Percentiles rank a stretch among this genome's conserved stretches.
These are phyloP conservation scores for Gorgonomyces haynaldii DNA, from an alignment of 192 early-diverging fungal genomes.

Conservation along the genomic window DNA sequence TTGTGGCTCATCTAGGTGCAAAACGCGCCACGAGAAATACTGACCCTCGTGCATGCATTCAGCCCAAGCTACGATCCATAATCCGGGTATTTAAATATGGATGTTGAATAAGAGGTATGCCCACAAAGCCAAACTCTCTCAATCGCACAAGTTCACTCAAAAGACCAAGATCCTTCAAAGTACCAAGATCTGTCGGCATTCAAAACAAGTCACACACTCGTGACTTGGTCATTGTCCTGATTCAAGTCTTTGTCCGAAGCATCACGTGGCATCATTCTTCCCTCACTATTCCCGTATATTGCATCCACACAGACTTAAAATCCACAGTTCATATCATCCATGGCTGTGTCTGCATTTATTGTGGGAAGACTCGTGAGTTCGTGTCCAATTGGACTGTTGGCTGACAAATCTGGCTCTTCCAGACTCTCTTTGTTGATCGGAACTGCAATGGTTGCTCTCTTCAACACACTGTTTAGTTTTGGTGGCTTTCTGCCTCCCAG, in stretches of 20 bases:
- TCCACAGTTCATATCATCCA: neutral
- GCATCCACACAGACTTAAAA: neutral
- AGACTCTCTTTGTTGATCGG: neutral
- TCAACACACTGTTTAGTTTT: neutral
- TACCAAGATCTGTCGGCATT: too few species aligned
- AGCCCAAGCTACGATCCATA: too few species aligned
- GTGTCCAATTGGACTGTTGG: neutral
- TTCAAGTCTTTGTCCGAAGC: slow-evolving; percentile 4
- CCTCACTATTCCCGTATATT: slow-evolving; percentile 2
- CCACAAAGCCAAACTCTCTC: too few species aligned
- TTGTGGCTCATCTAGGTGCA: too few species aligned
- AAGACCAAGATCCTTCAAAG: too few species aligned
- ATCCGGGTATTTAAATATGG: too few species aligned
- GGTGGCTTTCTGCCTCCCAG: neutral
- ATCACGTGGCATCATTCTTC: slow-evolving; percentile 1
- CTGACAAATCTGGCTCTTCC: neutral
- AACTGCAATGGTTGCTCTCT: neutral
- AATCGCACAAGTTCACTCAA: too few species aligned
- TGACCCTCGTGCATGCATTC: too few species aligned
- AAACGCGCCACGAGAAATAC: too few species aligned
- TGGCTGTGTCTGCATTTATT: slow-evolving; percentile 1
- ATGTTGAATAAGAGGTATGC: too few species aligned
- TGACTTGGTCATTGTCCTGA: slow-evolving; percentile 1
- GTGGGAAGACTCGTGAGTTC: neutral
- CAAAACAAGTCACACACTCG: neutral